phyloP scores from a whole-genome alignment of 1,284 basidiomycete species.

The Rhodotorula glutinis region DNA sequence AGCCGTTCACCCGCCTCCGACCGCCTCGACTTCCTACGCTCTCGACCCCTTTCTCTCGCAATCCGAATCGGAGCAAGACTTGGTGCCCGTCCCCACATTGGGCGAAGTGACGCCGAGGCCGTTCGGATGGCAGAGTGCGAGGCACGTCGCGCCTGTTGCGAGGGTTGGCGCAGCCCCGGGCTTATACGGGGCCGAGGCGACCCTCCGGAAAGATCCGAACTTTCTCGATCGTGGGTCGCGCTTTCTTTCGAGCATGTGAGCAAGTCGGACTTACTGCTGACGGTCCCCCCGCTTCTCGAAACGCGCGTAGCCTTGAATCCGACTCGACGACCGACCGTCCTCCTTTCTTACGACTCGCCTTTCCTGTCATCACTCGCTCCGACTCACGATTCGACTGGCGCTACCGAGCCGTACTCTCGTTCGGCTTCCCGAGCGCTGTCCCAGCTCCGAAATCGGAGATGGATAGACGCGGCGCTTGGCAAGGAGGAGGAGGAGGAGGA shows the following conservation, averaged over 20 bases:
- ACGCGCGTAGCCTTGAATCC: neutral
- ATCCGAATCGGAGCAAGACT: neutral
- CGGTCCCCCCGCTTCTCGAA: too few relatives aligned
- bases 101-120: neutral
- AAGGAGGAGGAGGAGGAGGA: neutral
- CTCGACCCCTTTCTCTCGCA: neutral
- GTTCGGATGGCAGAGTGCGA: neutral
- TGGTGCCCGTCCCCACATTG: neutral
- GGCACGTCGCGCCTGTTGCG: neutral
- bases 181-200: neutral
- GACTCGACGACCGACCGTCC: neutral
- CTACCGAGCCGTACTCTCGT: conserved; percentile 25
- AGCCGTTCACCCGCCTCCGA: conserved; percentile 16
- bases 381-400: conserved; percentile 35
- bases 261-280: too few relatives aligned
- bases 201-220: neutral
- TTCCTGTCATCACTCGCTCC: conserved; percentile 35
- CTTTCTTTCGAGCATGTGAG: too few relatives aligned
- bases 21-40: neutral
- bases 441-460: neutral
- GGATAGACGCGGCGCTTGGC: conserved; percentile 6
- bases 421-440: conserved; percentile 12
- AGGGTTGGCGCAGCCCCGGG: neutral
- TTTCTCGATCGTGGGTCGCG: neutral
- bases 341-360: conserved; percentile 11